A percentile compares a stretch with the other conserved stretches of the same genome.
Conservation (phyloP, 306 rosid genomes). For the Medicago truncatula region MtrunA17r5.0-ANR NC_053042.1:26451001-26451500, state of each 20-base stretch:
- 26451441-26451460: conserved; percentile 38
- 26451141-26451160: background rate
- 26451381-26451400: conserved; percentile 72
- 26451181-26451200: background rate
- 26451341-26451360: conserved; percentile 75
- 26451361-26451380: conserved; percentile 72
- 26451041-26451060: conserved; percentile 71
- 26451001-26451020: conserved; percentile 74
- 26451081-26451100: background rate
- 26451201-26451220: conserved; percentile 23
- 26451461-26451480: conserved; percentile 40
- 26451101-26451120: background rate
- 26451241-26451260: conserved; percentile 56
- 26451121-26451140: background rate
- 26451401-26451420: conserved; percentile 78
- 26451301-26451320: conserved; percentile 79
- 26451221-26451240: conserved; percentile 77
- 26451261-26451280: conserved; percentile 48
- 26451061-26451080: conserved; percentile 39
- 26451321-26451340: conserved; percentile 91
- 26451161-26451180: background rate
- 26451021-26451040: conserved; percentile 70
- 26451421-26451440: background rate
- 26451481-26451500: conserved; percentile 35
- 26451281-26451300: conserved; percentile 75